Base-by-base conservation (phyloP, 495 filamentous ascomycete genomes). In the Aspergillus leporis region DNA sequence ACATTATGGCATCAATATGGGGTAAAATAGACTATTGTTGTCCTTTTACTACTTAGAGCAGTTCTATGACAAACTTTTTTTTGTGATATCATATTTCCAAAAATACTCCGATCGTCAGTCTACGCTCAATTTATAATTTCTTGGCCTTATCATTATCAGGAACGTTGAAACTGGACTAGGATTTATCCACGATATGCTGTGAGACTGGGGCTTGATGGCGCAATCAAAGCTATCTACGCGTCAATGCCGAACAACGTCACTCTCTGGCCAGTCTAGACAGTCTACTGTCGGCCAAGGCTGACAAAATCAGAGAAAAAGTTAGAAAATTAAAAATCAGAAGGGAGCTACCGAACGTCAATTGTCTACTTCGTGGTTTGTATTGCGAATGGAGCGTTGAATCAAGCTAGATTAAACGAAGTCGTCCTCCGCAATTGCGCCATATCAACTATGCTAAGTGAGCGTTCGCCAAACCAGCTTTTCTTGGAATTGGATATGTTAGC, bases 201-300 rank as follows among this genome's bases (percentile, higher is more conserved):
- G 41, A 45, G 41, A 45, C 41, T 45, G 41, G 41, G 41, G 41
- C 41, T n/a, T 21, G 41, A 45, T 45, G 41, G 41, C 41, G 41
- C 41, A 45, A 45, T 45, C 41, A 45, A 28, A 45, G 41, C 41
- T 45, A 45, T 45, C 41, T n/a, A 45, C 41, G 41, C 41, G 41
- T 45, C 41, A 45, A 21, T 43, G 41, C 41, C 41, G 16, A 45
- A n/a, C 41, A 45, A 45, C 36, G 16, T 40, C 16, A 40, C 10
- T 3, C 25, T 28, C 25, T 28, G 25, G 25, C 25, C 25, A 28
- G 25, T 28, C 25, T 28, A 28, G 25, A 36, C 9, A 10, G 9
- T 14, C 34, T 36, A 36, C 8, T 36, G 13, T 8, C 34, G 13
- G 9, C 34, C 34, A 36, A 45, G 41, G 16, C 16, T 2, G 3